These are phyloP conservation scores for Talaromyces sp. DNA, from an alignment of 2,329 filamentous ascomycete genomes.

Conservation along the genomic window DNA sequence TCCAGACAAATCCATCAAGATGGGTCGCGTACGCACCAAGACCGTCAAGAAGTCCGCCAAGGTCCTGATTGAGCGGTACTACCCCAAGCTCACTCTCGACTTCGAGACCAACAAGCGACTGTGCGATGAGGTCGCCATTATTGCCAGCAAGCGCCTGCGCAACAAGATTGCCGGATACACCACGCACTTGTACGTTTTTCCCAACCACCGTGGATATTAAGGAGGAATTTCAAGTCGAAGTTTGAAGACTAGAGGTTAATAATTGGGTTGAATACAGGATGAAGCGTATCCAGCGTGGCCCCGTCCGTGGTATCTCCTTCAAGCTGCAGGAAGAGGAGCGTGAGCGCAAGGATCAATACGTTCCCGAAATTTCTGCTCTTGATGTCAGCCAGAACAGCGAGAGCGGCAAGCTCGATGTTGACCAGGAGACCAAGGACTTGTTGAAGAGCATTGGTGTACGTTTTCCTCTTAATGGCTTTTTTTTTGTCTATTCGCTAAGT, in stretches of 20 bases:
- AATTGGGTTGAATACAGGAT: conserved; percentile 52
- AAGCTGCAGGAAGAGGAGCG: conserved; percentile 99
- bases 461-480: conserved; percentile 29
- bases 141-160: conserved; percentile 96
- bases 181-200: conserved; percentile 60
- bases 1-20: conserved; percentile 35
- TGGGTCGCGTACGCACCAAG: conserved; percentile 49
- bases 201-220: not conserved
- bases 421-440: conserved; percentile 96
- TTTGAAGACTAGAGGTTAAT: not conserved
- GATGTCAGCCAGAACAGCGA: conserved; percentile 93
- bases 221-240: not conserved
- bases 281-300: conserved; percentile 99
- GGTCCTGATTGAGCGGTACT: conserved; percentile 99
- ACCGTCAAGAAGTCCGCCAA: conserved; percentile 86
- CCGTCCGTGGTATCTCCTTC: conserved; percentile 99
- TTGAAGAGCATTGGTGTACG: conserved; percentile 98
- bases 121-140: conserved; percentile 99
- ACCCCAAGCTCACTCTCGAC: conserved; percentile 96
- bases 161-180: conserved; percentile 99
- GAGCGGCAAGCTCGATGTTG: conserved; percentile 88
- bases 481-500: not conserved
- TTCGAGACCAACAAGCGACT: conserved; percentile 99
- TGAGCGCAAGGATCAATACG: conserved; percentile 99
- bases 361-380: conserved; percentile 96